Evolutionary conservation across 2,329 filamentous ascomycete species (phyloP), one percentile per base, ranked within the genome.

Genomic region (Chrysoporthe cubensis): DNA sequence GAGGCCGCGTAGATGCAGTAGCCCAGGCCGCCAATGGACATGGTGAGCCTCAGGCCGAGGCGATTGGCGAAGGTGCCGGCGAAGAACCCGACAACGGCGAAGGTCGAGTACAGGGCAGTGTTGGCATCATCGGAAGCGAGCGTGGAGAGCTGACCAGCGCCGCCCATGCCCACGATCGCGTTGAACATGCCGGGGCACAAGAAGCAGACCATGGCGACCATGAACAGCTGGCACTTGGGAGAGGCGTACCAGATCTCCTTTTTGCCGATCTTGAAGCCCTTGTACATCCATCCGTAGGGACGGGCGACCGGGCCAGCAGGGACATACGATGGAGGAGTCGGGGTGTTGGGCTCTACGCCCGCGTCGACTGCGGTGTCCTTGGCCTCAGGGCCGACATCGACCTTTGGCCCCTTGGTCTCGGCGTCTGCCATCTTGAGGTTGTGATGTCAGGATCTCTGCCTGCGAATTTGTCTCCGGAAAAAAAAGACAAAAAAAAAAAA

Each of bases 11-110:
- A 94, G 77, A 94, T 81, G 75, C 86, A 89, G 81, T 95, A 95
- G 65, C 92, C 92, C 64, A 94, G 78, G 16, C 92, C 91, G 70
- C 92, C 92, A 71, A 94, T 84, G 5, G 87, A 84, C 62, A 95
- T 81, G 18, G 91, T 90, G 57, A 85, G 75, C 74, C 87, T 87
- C 70, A 94, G 86, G 66, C 92, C 92, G 65, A 94, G 83, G 71
- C 86, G 87, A 81, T 96, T 96, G 80, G 90, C 90, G 74, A 94
- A 86, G 64, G 91, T 94, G 66, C 91, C 91, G 72, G 91, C 90
- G 75, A 91, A 86, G 79, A 93, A 87, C 71, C 88, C 90, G 57
- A 89, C 83, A 65, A 88, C 81, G 56, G 87, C 81, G 67, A 85
- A 85, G 46, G 83, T 82, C 11, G 79, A 81, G 74, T 85, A 84